A percentile compares a stretch with the other conserved stretches of the same genome.
phyloP scores from a whole-genome alignment of 2,329 filamentous ascomycete species.

The Pseudogymnoascus sp. region DNA sequence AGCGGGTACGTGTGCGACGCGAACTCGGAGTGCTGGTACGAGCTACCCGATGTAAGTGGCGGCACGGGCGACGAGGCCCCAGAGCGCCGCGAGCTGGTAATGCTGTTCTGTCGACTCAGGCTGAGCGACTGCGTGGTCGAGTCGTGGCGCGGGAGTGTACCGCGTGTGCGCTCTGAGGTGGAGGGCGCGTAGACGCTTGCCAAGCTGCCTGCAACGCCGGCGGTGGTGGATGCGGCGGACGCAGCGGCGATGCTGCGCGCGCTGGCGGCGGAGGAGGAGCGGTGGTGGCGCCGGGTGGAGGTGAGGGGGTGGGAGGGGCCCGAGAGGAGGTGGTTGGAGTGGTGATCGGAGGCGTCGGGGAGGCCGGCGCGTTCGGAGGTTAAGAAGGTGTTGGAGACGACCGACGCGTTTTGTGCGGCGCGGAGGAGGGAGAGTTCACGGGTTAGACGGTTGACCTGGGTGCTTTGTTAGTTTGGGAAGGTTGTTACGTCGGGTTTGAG shows the following conservation, averaged over 20 bases:
- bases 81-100: conserved; percentile 21
- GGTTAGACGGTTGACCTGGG: conserved; percentile 81
- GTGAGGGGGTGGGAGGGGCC: conserved; percentile 51
- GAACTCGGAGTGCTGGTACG: conserved; percentile 24
- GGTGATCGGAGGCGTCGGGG: conserved; percentile 37
- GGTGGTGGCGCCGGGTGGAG: conserved; percentile 46
- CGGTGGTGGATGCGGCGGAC: conserved; percentile 32
- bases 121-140: conserved; percentile 20
- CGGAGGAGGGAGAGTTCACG: conserved; percentile 82
- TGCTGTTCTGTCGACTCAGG: conserved; percentile 26
- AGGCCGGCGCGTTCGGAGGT: conserved; percentile 41
- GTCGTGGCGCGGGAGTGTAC: conserved; percentile 18
- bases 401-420: conserved; percentile 56
- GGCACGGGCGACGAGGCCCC: conserved; percentile 24
- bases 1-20: conserved; percentile 24
- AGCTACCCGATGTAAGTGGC: conserved; percentile 16
- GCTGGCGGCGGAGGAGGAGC: conserved; percentile 43
- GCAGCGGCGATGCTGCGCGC: conserved; percentile 42
- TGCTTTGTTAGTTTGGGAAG: neutral
- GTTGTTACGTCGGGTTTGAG: conserved; percentile 5
- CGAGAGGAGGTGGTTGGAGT: conserved; percentile 45
- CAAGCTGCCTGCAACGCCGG: conserved; percentile 39
- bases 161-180: conserved; percentile 20
- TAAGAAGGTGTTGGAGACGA: conserved; percentile 57
- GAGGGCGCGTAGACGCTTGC: conserved; percentile 39